Evolutionary conservation across 2,329 filamentous ascomycete genomes (phyloP).

Genomic region (Pseudocercospora fijiensis): DNA sequence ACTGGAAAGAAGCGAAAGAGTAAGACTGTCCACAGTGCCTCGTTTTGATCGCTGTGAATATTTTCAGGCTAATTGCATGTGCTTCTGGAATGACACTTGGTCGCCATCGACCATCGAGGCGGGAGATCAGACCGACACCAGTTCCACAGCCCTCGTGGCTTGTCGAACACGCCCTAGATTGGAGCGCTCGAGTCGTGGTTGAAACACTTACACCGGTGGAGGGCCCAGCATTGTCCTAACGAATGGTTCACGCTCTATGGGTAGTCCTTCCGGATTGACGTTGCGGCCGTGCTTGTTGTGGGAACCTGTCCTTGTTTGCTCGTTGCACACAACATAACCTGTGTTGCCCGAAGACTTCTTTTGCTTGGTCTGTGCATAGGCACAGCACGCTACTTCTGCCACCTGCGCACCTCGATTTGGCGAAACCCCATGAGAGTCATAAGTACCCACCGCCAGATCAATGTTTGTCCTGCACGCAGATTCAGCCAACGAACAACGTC

Average conservation of each 20-base stretch:
- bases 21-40: neutral
- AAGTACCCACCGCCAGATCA: neutral
- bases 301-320: neutral
- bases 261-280: neutral
- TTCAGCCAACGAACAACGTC: neutral
- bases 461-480: neutral
- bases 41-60: neutral
- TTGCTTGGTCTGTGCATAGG: neutral
- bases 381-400: neutral
- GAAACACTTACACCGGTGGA: neutral
- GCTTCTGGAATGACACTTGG: neutral
- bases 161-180: neutral
- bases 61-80: neutral
- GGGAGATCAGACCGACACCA: neutral
- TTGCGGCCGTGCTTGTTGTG: neutral
- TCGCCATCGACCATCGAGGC: neutral
- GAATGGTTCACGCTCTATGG: neutral
- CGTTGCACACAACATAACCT: neutral
- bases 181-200: neutral
- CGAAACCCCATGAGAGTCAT: neutral
- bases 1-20: slow-evolving; percentile 12
- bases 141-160: neutral
- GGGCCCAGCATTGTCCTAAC: neutral
- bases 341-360: neutral
- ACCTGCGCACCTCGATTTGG: neutral